Evolutionary conservation across 495 filamentous ascomycete species (phyloP).

Genomic region (Filosporella fistucella): DNA sequence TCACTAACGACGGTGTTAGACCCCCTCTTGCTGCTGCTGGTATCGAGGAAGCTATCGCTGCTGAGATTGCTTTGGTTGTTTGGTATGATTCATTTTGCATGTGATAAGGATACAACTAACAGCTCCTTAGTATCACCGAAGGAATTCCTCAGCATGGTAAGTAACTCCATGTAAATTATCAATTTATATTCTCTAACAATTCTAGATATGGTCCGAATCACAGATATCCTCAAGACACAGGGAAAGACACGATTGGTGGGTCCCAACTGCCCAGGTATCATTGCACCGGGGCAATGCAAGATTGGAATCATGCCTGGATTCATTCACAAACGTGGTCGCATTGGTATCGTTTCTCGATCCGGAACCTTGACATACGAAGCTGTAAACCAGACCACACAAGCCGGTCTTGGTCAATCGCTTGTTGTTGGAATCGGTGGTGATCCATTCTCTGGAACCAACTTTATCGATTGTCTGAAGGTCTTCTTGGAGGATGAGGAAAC

Average conservation of each 20-base stretch:
- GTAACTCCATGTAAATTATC: conserved; percentile 19
- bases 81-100: conserved; percentile 49
- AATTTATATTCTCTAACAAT: conserved; percentile 12
- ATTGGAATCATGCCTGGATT: conserved; percentile 99
- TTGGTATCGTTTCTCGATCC: conserved; percentile 97
- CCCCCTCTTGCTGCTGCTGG: conserved; percentile 87
- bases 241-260: conserved; percentile 93
- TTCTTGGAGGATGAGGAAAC: conserved; percentile 96
- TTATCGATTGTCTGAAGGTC: conserved; percentile 97
- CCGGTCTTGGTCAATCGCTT: conserved; percentile 93
- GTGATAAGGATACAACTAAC: conserved; percentile 16
- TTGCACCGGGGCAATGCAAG: conserved; percentile 97
- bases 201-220: conserved; percentile 97
- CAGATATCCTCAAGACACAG: conserved; percentile 96
- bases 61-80: conserved; percentile 89
- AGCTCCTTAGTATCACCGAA: conserved; percentile 74
- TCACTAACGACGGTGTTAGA: conserved; percentile 35
- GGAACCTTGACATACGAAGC: conserved; percentile 99
- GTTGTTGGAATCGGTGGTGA: conserved; percentile 98
- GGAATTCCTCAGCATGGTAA: conserved; percentile 94
- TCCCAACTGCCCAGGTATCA: conserved; percentile 98
- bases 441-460: conserved; percentile 98
- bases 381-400: conserved; percentile 98
- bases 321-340: conserved; percentile 98
- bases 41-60: conserved; percentile 94